Conservation (phyloP, 1,284 basidiomycete genomes). For the Sphaerobolus stellatus region DNA sequence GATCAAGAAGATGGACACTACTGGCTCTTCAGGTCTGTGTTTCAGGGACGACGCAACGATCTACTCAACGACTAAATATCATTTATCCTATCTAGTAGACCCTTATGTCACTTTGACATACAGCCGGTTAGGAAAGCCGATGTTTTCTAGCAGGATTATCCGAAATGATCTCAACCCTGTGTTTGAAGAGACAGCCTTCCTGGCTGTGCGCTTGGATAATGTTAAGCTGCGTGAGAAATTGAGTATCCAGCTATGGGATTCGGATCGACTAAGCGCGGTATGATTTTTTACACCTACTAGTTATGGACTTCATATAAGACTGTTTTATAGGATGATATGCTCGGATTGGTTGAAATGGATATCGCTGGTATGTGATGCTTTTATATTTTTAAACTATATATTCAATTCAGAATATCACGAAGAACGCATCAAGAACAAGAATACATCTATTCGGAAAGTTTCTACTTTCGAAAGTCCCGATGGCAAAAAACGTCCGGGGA, state of each 20-base stretch:
- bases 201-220: background rate
- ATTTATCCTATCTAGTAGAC: no score
- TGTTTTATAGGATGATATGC: constrained; percentile 34
- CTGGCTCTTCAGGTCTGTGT: background rate
- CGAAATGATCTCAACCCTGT: background rate
- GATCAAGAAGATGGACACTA: background rate
- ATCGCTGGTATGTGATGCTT: constrained; percentile 22
- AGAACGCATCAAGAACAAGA: constrained; percentile 32
- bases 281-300: no score
- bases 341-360: constrained; percentile 33
- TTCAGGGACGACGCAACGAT: no score
- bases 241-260: background rate
- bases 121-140: background rate
- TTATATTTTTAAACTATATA: background rate
- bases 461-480: constrained; percentile 30
- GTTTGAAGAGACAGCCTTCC: background rate
- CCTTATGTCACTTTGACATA: background rate
- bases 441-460: constrained; percentile 29
- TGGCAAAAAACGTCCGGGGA: constrained; percentile 27
- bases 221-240: background rate
- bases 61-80: no score
- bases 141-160: background rate
- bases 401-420: no score
- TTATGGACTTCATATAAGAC: no score
- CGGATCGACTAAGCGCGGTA: background rate